These are phyloP conservation scores for Paramarasmius palmivorus DNA, from an alignment of 1,284 basidiomycete species.

Conservation along the genomic window DNA sequence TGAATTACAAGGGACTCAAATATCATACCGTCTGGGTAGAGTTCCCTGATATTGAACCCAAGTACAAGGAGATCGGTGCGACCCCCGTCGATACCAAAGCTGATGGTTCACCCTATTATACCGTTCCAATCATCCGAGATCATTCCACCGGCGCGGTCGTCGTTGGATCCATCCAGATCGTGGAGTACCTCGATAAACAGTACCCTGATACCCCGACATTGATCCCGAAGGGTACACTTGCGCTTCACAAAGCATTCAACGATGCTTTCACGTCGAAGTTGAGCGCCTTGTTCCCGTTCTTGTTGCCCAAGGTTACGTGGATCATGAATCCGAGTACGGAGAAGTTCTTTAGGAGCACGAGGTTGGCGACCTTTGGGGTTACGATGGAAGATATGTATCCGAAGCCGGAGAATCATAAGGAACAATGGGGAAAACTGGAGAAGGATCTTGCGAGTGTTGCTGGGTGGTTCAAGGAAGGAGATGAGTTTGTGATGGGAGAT, in stretches of 20 bases:
- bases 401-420: constrained; percentile 18
- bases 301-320: constrained; percentile 1
- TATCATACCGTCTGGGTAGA: constrained; percentile 8
- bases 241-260: constrained; percentile 25
- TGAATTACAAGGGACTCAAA: constrained; percentile 8
- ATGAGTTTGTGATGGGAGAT: constrained; percentile 23
- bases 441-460: constrained; percentile 19
- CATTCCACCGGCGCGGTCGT: constrained; percentile 21
- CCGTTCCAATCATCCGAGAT: constrained; percentile 22
- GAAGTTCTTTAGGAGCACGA: constrained; percentile 30
- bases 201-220: constrained; percentile 29
- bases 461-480: constrained; percentile 25
- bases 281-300: background rate
- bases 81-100: constrained; percentile 15
- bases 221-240: constrained; percentile 10
- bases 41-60: constrained; percentile 3
- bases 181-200: constrained; percentile 31
- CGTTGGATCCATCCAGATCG: constrained; percentile 30
- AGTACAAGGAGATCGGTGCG: constrained; percentile 17
- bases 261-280: constrained; percentile 15
- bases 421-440: constrained; percentile 24
- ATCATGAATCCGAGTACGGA: constrained; percentile 23
- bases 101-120: constrained; percentile 20
- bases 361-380: constrained; percentile 25
- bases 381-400: constrained; percentile 26